phyloP scores from a whole-genome alignment of 352 stramenopile species.

The Thalassiosira pacifica region DNA sequence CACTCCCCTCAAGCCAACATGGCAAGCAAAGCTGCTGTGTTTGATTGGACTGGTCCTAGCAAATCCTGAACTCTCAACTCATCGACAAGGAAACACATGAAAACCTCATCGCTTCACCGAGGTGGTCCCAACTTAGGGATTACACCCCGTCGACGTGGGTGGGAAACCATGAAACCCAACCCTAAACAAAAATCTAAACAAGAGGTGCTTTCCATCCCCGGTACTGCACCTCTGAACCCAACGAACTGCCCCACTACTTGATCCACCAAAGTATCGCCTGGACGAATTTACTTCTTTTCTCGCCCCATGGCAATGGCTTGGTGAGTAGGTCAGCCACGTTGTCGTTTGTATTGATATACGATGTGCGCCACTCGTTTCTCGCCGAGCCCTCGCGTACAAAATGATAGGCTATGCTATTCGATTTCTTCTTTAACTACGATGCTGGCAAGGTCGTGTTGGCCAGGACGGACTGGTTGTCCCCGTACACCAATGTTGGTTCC shows the following conservation, averaged over 20 bases:
- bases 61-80: too few relatives aligned
- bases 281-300: slow-evolving; percentile 46
- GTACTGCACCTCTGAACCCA: too few relatives aligned
- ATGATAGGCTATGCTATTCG: slow-evolving; percentile 51
- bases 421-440: slow-evolving; percentile 53
- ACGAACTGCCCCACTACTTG: background rate
- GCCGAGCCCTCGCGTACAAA: slow-evolving; percentile 32
- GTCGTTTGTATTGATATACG: slow-evolving; percentile 61
- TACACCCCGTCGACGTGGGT: too few relatives aligned
- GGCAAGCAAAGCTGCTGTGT: background rate
- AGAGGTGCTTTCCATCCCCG: too few relatives aligned
- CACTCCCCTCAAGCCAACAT: background rate
- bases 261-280: slow-evolving; percentile 12
- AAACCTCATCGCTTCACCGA: too few relatives aligned
- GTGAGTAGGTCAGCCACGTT: slow-evolving; percentile 62
- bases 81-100: too few relatives aligned
- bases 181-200: too few relatives aligned
- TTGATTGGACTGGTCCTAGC: background rate
- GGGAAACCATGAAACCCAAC: too few relatives aligned
- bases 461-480: slow-evolving; percentile 40
- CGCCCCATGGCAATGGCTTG: slow-evolving; percentile 42
- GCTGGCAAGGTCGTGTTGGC: slow-evolving; percentile 17
- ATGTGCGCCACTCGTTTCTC: slow-evolving; percentile 29
- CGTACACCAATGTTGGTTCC: slow-evolving; percentile 36
- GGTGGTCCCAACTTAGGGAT: too few relatives aligned